Evolutionary conservation across 257 asterid genomes (phyloP), one percentile per base, ranked within the genome.

Genomic region (Solanum tacnaense): DNA sequence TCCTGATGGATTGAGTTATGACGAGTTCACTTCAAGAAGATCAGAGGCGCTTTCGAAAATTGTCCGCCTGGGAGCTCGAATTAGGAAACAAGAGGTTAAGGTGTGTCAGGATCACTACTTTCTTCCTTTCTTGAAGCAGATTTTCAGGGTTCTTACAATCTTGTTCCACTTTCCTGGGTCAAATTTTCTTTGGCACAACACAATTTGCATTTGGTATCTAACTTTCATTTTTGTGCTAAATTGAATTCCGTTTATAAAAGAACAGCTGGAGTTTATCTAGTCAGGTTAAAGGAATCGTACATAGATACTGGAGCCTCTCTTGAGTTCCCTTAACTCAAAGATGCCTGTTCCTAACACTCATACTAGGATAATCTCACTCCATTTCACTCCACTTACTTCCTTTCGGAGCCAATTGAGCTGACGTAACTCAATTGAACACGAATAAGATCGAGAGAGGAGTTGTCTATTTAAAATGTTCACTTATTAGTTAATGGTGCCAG

Each of bases 1-100:
- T 70, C 99, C 99, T 15, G 99, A 97, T 92, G 98, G 96, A 84
- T 91, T 97, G 93, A 91, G 91, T 79, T 96, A 95, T 58, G 99
- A 95, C 6, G 99, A 97, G 88, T 97, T 95, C 92, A 90, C 91
- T 89, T 88, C 94, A 44, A 95, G 89, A 91, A 94, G 99, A 91
- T 94, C 99, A 12, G 99, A 95, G 38, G 92, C 98, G 35, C 94
- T 97, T 89, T 87, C 92, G 90, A 97, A 89, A 91, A 91, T 95
- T 90, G 94, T 97, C 31, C 96, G 96, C 36, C 93, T 85, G 88
- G 98, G 98, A 58, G 96, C 98, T 87, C 88, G 92, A 88, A 92
- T 94, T 67, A 89, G 90, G 90, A 95, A 91, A 92, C 92, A 89
- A 91, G 98, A 93, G 15, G 74, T 89, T 86, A 86, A 91, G 95